Conservation (phyloP, 345 rosid genomes). For the Gossypium bickii region DNA sequence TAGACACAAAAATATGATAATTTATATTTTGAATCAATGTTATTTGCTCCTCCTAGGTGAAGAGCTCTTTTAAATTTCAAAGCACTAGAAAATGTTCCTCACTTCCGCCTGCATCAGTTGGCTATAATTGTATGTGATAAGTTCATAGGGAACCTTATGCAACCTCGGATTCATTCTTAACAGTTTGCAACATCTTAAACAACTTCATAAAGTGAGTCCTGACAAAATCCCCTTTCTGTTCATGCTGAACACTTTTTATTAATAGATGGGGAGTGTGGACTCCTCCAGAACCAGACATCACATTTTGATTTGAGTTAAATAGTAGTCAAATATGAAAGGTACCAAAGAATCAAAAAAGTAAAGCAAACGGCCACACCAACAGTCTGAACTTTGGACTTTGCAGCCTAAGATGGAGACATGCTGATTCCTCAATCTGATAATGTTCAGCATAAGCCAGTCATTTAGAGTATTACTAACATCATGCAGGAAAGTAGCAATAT, state of each 20-base stretch:
- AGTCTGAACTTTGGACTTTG: no score
- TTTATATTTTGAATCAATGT: not conserved
- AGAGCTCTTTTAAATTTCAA: not conserved
- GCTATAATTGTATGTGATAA: not conserved
- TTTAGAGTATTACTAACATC: not conserved
- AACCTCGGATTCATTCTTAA: not conserved
- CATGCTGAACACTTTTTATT: not conserved
- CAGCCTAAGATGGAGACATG: not conserved
- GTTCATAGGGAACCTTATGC: not conserved
- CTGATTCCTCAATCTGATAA: not conserved
- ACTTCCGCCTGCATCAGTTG: not conserved
- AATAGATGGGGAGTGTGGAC: not conserved
- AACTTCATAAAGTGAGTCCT: not conserved
- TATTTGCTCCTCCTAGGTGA: not conserved
- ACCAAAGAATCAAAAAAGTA: not conserved
- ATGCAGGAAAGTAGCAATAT: not conserved
- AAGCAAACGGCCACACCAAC: not conserved
- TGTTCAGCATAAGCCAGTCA: not conserved
- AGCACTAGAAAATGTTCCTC: not conserved
- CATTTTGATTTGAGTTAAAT: not conserved
- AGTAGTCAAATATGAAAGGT: not conserved
- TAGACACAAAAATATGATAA: not conserved
- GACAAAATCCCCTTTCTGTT: not conserved
- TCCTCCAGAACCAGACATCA: not conserved
- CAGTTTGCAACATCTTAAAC: not conserved